Evolutionary conservation across 805 yeast species (phyloP).

Genomic region (Schizosaccharomyces lindneri): DNA sequence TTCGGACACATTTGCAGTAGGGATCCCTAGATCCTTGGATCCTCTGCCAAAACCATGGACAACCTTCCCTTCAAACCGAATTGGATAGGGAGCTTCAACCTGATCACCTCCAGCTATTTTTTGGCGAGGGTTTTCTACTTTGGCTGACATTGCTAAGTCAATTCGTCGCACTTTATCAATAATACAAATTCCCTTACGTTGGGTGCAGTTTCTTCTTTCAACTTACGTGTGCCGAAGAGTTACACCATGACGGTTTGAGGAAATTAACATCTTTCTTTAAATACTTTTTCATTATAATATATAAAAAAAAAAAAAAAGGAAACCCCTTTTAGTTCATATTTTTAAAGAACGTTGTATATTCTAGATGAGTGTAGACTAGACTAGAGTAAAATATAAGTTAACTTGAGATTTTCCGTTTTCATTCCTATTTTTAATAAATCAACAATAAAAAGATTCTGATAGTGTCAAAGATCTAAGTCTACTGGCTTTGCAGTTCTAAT

Average conservation of each 20-base stretch:
- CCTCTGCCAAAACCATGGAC: slow-evolving; percentile 89
- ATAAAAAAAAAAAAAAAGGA: background rate
- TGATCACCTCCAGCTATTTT: background rate
- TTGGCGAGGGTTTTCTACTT: background rate
- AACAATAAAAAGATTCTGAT: too few relatives aligned
- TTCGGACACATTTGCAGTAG: slow-evolving; percentile 25
- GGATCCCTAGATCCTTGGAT: slow-evolving; percentile 75
- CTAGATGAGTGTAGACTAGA: background rate
- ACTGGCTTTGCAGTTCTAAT: too few relatives aligned
- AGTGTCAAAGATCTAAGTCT: too few relatives aligned
- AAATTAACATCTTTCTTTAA: background rate
- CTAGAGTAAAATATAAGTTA: background rate
- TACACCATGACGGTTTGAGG: too few relatives aligned
- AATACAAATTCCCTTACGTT: too few relatives aligned
- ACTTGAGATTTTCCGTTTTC: background rate
- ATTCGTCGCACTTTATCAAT: background rate
- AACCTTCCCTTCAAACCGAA: slow-evolving; percentile 17
- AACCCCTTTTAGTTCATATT: background rate
- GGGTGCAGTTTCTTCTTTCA: too few relatives aligned
- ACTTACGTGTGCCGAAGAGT: too few relatives aligned
- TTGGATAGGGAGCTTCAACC: slow-evolving; percentile 16
- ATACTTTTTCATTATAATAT: background rate
- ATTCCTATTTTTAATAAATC: too few relatives aligned
- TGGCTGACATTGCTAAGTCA: background rate
- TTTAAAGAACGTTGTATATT: background rate